Evolutionary conservation across 176 grass and related monocot genomes (phyloP).

Genomic region (Cenchrus americanus): DNA sequence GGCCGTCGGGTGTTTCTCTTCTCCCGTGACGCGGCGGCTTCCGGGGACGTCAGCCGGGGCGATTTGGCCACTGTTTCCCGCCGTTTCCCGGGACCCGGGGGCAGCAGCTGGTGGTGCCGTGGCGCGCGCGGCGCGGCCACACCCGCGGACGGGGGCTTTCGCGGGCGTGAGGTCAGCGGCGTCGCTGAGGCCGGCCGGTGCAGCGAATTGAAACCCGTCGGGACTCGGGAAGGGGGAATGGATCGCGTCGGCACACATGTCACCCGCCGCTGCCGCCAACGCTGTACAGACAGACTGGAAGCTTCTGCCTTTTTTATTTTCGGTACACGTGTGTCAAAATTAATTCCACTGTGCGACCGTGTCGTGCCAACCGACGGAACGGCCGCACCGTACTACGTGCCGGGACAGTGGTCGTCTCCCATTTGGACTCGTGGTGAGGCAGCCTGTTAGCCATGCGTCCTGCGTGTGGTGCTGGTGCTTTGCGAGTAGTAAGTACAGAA

Average conservation of each 20-base stretch:
- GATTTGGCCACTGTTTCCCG: constrained; percentile 40
- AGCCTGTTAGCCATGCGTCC: background rate
- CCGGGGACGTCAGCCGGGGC: background rate
- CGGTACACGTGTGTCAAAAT: background rate
- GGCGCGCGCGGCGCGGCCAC: background rate
- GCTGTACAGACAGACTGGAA: constrained; percentile 7
- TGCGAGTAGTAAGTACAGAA: background rate
- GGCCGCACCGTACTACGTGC: background rate
- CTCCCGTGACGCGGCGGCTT: background rate
- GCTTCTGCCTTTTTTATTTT: background rate
- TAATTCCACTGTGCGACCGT: background rate
- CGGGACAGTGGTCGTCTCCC: background rate
- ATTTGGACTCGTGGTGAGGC: constrained; percentile 7
- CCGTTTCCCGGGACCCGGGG: constrained; percentile 19
- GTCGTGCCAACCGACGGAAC: background rate
- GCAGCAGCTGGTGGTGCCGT: constrained; percentile 4
- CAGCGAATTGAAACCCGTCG: background rate
- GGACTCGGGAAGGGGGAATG: background rate
- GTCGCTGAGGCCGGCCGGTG: background rate
- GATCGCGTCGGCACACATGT: constrained; percentile 22
- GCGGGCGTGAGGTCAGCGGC: background rate
- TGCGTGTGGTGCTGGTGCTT: constrained; percentile 6
- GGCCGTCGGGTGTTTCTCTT: background rate
- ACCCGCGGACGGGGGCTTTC: background rate
- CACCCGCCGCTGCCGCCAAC: background rate